Evolutionary conservation across 2,329 filamentous ascomycete genomes (phyloP).

Genomic region (Monosporascus sp.): DNA sequence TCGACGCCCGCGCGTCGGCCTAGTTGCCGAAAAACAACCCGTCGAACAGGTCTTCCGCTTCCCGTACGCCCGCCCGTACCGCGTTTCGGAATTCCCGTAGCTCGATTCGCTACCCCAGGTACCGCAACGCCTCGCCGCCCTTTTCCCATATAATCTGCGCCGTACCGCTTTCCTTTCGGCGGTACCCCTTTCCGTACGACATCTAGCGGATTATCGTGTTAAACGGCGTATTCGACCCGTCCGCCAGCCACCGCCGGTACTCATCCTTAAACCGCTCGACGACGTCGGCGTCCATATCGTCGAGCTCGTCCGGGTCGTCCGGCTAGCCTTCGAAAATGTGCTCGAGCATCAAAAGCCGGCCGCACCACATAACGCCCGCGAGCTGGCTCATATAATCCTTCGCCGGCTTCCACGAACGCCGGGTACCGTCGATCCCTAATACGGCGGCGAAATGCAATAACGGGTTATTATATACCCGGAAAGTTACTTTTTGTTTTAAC

Average conservation of each 20-base stretch:
- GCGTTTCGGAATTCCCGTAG: not conserved
- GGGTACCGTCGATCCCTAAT: not conserved
- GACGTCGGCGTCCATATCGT: not conserved
- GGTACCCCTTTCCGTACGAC: not conserved
- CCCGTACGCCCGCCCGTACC: not conserved
- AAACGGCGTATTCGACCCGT: not conserved
- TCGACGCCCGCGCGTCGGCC: not conserved
- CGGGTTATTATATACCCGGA: no score
- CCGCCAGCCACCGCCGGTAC: not conserved
- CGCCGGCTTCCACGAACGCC: not conserved
- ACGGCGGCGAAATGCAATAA: not conserved
- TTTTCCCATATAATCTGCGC: not conserved
- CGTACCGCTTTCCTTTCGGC: not conserved
- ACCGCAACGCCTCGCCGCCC: not conserved
- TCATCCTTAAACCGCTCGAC: not conserved
- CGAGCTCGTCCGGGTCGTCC: not conserved
- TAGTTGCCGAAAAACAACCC: not conserved
- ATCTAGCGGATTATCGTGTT: conserved; percentile 1
- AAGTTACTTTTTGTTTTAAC: no score
- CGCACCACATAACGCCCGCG: not conserved
- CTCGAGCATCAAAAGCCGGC: no score
- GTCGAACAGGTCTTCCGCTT: not conserved
- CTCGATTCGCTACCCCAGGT: not conserved
- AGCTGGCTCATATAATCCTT: not conserved
- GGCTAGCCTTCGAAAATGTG: not conserved